Conservation (phyloP, 2,329 filamentous ascomycete genomes). For the Zarea fungicola region DNA sequence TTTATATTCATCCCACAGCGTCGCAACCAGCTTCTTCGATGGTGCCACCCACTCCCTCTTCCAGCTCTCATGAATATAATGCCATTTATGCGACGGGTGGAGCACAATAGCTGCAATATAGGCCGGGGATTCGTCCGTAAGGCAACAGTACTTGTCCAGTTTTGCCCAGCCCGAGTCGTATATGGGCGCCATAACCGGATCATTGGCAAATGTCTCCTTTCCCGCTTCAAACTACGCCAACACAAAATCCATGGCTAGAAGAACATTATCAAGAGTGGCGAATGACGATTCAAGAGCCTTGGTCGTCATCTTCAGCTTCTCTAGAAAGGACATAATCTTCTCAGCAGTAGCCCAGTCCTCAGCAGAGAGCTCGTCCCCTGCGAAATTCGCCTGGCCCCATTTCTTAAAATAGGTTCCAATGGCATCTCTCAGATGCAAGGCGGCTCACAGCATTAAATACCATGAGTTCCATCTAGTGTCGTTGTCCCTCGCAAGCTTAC, state of each 20-base stretch:
- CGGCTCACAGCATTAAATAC: background rate
- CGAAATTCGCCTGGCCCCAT: background rate
- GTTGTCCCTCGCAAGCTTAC: conserved; percentile 8
- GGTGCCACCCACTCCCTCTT: conserved; percentile 10
- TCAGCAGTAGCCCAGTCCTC: conserved; percentile 68
- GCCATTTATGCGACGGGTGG: conserved; percentile 14
- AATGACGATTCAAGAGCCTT: conserved; percentile 14
- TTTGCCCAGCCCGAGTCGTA: conserved; percentile 13
- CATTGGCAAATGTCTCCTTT: conserved; percentile 5
- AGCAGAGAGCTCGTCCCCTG: conserved; percentile 15
- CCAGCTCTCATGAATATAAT: conserved; percentile 14
- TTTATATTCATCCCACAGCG: conserved; percentile 9
- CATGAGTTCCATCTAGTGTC: background rate
- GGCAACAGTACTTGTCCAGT: conserved; percentile 11
- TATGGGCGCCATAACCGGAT: conserved; percentile 11
- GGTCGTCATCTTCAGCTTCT: conserved; percentile 15
- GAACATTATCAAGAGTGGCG: conserved; percentile 13
- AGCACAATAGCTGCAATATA: conserved; percentile 12
- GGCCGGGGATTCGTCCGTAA: conserved; percentile 9
- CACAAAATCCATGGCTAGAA: conserved; percentile 13
- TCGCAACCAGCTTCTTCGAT: conserved; percentile 1
- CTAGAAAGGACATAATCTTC: conserved; percentile 34
- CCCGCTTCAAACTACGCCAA: conserved; percentile 10
- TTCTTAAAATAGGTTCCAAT: background rate
- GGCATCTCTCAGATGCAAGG: background rate